Evolutionary conservation across 2,329 filamentous ascomycete species (phyloP), one percentile per base, ranked within the genome.

Genomic region (Ciborinia camelliae): DNA sequence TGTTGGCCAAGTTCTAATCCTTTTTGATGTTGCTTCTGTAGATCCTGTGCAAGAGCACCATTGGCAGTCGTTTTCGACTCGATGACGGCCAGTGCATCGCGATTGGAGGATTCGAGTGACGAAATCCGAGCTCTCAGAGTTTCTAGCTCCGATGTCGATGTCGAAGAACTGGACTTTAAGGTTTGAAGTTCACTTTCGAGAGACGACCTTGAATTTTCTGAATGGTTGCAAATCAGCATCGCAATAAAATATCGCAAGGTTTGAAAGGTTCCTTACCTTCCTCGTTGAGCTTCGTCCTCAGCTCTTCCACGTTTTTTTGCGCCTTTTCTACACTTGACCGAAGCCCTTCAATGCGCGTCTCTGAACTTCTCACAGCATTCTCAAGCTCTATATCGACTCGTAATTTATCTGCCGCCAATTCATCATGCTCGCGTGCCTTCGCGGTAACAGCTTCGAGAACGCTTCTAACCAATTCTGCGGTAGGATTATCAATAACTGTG

Each of bases 381-480:
- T 99, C 95, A 9, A 98, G 84, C 80, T 98, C 93, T 52, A 99
- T 95, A 73, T 97, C 92, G 53, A 91, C 81, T 70, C 91, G 89
- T 52, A 97, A 83, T 79, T 97, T 98, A 69, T 96, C 91, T 12
- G 94, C 89, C 72, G 89, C 91, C 48, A 97, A 79, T 47, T 87
- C 84, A 75, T 97, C 92, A 72, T 86, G 89, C 73, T 97, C 92
- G 72, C 88, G 90, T 43, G 91, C 92, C 76, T 95, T 97, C 37
- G 81, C 80, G 30, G 88, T 84, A 62, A 98, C 85, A 32, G 90
- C 88, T 68, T 86, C 82, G 48, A 99, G 83, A 61, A 99, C 82
- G 50, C 85, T 81, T 65, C 85, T 83, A 69, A 97, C 90, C 32
- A 97, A 86, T 15, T 96, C 91, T 68, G 84, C 80, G 4, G 92